Evolutionary conservation across 352 stramenopile genomes (phyloP).

Genomic region (Halophytophthora polymorphica): DNA sequence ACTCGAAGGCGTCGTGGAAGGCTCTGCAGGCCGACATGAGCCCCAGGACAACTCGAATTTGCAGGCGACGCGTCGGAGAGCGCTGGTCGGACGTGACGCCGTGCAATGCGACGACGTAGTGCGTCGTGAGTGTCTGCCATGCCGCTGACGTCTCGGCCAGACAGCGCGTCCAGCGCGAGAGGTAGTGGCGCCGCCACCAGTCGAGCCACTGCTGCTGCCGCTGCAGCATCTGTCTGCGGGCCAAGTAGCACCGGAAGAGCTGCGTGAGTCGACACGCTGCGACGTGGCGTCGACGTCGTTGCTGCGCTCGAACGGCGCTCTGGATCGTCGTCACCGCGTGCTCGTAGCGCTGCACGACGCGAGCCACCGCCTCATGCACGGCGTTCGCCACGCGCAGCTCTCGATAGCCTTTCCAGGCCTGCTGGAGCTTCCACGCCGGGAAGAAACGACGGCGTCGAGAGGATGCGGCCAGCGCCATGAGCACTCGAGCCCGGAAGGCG

Average conservation of each 20-base stretch:
- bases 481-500: slow-evolving; percentile 8
- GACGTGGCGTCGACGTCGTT: no score
- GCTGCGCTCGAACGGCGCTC: no score
- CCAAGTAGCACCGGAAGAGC: slow-evolving; percentile 19
- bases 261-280: slow-evolving; percentile 6
- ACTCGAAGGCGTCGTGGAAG: slow-evolving; percentile 3
- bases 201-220: slow-evolving; percentile 10
- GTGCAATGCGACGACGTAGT: not conserved
- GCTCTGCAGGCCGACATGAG: not conserved
- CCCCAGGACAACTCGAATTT: not conserved
- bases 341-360: slow-evolving; percentile 8
- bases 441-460: slow-evolving; percentile 16
- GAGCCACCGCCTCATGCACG: slow-evolving; percentile 5
- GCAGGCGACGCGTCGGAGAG: slow-evolving; percentile 1
- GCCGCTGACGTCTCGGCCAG: not conserved
- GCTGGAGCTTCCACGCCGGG: slow-evolving; percentile 20
- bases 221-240: slow-evolving; percentile 11
- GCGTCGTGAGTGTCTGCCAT: no score
- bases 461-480: not conserved
- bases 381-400: not conserved
- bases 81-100: slow-evolving; percentile 2
- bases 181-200: slow-evolving; percentile 6
- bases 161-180: slow-evolving; percentile 1
- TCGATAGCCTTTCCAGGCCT: slow-evolving; percentile 20
- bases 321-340: slow-evolving; percentile 6